These are phyloP conservation scores for Fusarium sublunatum DNA, from an alignment of 2,329 filamentous ascomycete genomes.

Conservation along the genomic window DNA sequence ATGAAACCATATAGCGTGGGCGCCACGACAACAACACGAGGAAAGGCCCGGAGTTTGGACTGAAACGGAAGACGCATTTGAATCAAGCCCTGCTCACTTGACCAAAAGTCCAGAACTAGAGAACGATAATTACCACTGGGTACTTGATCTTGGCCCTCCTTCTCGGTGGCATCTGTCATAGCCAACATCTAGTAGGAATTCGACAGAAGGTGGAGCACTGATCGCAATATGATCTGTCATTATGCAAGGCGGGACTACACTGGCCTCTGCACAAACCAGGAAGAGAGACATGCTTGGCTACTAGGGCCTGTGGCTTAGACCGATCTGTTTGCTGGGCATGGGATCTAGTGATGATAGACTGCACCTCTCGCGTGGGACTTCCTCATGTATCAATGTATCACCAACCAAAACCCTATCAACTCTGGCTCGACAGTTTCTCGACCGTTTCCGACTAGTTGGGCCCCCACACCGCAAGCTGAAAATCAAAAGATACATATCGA, in stretches of 20 bases:
- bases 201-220: conserved; percentile 31
- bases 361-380: conserved; percentile 10
- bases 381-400: conserved; percentile 1
- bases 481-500: conserved; percentile 19
- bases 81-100: conserved; percentile 3
- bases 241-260: conserved; percentile 35
- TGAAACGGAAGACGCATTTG: conserved; percentile 3
- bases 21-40: conserved; percentile 12
- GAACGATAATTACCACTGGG: conserved; percentile 6
- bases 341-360: conserved; percentile 18
- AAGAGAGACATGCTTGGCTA: conserved; percentile 25
- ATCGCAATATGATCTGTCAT: conserved; percentile 45
- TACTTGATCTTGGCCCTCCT: conserved; percentile 11
- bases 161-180: conserved; percentile 19
- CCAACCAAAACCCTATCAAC: conserved; percentile 13
- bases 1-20: conserved; percentile 22
- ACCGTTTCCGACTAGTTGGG: conserved; percentile 13
- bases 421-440: conserved; percentile 4
- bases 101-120: conserved; percentile 2
- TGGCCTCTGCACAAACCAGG: conserved; percentile 37
- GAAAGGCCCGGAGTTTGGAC: conserved; percentile 9
- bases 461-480: conserved; percentile 30
- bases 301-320: conserved; percentile 30
- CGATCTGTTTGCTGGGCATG: conserved; percentile 24
- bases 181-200: conserved; percentile 7